phyloP scores from a whole-genome alignment of 768 basidiomycete genomes.

The Lactarius sanguifluus region DNA sequence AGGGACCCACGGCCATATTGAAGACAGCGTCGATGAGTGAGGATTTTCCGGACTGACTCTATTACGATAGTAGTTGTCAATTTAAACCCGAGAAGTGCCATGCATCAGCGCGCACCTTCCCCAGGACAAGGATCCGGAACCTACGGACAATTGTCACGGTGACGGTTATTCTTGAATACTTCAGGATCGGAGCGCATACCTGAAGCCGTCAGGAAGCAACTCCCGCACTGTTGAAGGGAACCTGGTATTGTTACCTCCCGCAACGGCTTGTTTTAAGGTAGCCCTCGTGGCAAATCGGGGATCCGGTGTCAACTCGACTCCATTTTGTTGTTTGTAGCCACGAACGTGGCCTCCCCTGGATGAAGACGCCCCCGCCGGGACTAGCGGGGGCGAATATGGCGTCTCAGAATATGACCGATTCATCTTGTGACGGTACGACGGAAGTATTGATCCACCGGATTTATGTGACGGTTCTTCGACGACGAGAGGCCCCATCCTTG shows the following conservation, averaged over 20 bases:
- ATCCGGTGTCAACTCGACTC: neutral
- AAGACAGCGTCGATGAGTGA: conserved; percentile 11
- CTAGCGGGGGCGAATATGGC: neutral
- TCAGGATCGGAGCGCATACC: neutral
- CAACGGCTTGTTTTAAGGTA: too few species aligned
- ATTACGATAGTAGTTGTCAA: neutral
- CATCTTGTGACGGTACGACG: neutral
- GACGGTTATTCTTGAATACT: neutral
- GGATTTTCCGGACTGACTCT: conserved; percentile 19
- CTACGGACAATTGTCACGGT: neutral
- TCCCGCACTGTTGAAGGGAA: conserved; percentile 1
- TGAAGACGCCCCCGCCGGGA: neutral
- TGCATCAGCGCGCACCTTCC: conserved; percentile 5
- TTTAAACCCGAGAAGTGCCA: too few species aligned
- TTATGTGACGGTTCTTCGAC: neutral
- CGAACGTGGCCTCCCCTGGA: neutral
- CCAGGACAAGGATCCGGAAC: conserved; percentile 20
- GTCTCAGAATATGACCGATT: neutral
- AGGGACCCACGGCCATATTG: conserved; percentile 11
- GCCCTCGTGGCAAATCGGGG: neutral
- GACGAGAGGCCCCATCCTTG: neutral
- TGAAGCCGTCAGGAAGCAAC: conserved; percentile 6
- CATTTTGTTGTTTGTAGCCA: neutral
- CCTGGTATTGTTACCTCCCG: too few species aligned
- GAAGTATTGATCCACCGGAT: neutral